Evolutionary conservation across 78 protist genomes (phyloP), one percentile per base, ranked within the genome.

Genomic region (Cavenderia fasciculata): DNA sequence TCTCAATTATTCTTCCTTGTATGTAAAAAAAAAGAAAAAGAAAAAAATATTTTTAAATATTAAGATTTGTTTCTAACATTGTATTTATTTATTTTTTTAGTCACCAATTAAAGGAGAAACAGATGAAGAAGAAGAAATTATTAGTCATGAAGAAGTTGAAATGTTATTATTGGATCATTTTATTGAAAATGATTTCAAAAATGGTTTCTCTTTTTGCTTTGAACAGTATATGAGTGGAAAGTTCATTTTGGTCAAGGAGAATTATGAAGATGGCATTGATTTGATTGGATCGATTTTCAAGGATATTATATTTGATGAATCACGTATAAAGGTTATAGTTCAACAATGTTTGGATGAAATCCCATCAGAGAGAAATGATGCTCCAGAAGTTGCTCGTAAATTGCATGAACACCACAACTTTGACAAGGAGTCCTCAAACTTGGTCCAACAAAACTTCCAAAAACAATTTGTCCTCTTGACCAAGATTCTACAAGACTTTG

Each of bases 141-240:
- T 86, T 2, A 14, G 38, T 21, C 74, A 93, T 85, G 84, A 74
- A 31, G 46, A 73, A 40, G 49, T 93, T 0, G 72, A 74, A 23
- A 18, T 41, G 6, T 21, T 51, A 21, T 19, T 91, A 21, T 38
- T 51, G 19, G 87, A 82, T 3, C 29, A 77, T 78, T 36, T 51
- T n/a, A 59, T 85, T 41, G 69, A 68, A 8, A 25, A 18, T 23
- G 29, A 23, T 16, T 8, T 23, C 16, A 23, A 23, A 7, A 51
- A 54, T 38, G 66, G 82, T 73, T 19, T 12, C 8, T 38, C 56
- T 4, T 16, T 6, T 1, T 8, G 21, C 7, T 54, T n/a, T 40
- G 66, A 73, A 31, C 87, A 77, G 19, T 46, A 27, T 33, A n/a
- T 29, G 44, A 25, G 18, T 25, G 4, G 47, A 0, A 34, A 18